Evolutionary conservation across 2,329 filamentous ascomycete genomes (phyloP).

Genomic region (Grosmannia huntii): DNA sequence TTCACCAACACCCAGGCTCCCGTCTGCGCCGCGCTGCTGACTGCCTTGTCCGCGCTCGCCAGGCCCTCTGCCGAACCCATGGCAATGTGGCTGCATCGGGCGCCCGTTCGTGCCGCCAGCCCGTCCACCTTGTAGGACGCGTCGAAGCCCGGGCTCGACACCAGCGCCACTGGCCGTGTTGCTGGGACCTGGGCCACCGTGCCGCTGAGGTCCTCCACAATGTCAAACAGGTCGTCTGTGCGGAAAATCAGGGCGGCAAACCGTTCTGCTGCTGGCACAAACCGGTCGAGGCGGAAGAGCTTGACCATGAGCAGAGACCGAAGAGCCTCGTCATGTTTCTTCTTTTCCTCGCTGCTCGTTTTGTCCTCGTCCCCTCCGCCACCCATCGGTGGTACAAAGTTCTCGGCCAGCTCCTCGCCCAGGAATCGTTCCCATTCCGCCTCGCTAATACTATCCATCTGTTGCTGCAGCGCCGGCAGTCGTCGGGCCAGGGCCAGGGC

Average conservation of each 20-base stretch:
- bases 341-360: background rate
- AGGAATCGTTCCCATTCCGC: conserved; percentile 74
- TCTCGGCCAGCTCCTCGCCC: conserved; percentile 74
- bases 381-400: conserved; percentile 67
- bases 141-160: conserved; percentile 92
- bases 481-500: conserved; percentile 56
- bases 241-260: conserved; percentile 84
- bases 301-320: conserved; percentile 83
- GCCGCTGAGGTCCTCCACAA: conserved; percentile 71
- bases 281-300: conserved; percentile 86
- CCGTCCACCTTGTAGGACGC: conserved; percentile 98
- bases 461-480: conserved; percentile 60
- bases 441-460: conserved; percentile 47
- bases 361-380: conserved; percentile 17
- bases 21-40: conserved; percentile 79
- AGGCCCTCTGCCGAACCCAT: conserved; percentile 97
- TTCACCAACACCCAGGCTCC: conserved; percentile 97
- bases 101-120: conserved; percentile 70
- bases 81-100: conserved; percentile 88
- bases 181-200: conserved; percentile 78
- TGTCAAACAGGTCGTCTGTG: conserved; percentile 63
- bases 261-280: conserved; percentile 84
- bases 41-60: conserved; percentile 86
- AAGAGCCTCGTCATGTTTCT: conserved; percentile 55
- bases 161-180: conserved; percentile 75